phyloP scores from a whole-genome alignment of 2,329 filamentous ascomycete species.

The Neofusicoccum laricinum region DNA sequence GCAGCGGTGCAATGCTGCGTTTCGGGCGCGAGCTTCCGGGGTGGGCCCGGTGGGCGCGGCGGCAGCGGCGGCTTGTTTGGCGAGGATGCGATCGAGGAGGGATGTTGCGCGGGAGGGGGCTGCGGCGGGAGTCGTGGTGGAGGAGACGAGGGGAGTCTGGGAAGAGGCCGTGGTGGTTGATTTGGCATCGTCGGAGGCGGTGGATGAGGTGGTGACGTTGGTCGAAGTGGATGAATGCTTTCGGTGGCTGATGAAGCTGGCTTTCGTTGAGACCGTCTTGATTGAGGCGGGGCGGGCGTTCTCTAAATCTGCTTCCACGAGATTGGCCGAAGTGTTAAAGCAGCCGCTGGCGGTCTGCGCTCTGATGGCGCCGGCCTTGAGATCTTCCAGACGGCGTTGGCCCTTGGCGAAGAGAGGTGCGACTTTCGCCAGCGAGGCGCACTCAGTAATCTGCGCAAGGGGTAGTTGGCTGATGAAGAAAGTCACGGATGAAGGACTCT shows the following conservation, averaged over 20 bases:
- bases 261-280: background rate
- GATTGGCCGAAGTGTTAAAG: background rate
- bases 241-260: background rate
- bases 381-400: slow-evolving; percentile 64
- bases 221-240: background rate
- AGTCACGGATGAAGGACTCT: slow-evolving; percentile 27
- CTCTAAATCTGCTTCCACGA: background rate
- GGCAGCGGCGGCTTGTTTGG: slow-evolving; percentile 45
- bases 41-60: slow-evolving; percentile 38
- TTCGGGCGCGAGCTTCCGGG: slow-evolving; percentile 43
- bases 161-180: background rate
- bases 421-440: slow-evolving; percentile 52
- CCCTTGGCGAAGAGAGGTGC: slow-evolving; percentile 63
- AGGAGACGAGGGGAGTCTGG: slow-evolving; percentile 25
- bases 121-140: slow-evolving; percentile 20
- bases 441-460: slow-evolving; percentile 51
- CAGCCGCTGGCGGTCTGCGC: slow-evolving; percentile 6
- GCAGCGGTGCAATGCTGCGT: slow-evolving; percentile 45
- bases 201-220: background rate
- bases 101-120: slow-evolving; percentile 39
- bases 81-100: slow-evolving; percentile 51
- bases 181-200: slow-evolving; percentile 6
- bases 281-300: background rate
- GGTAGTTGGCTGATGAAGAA: slow-evolving; percentile 63
- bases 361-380: slow-evolving; percentile 59